Base-by-base conservation (phyloP, 2,329 filamentous ascomycete genomes). In the Cladosporium colombiae region DNA sequence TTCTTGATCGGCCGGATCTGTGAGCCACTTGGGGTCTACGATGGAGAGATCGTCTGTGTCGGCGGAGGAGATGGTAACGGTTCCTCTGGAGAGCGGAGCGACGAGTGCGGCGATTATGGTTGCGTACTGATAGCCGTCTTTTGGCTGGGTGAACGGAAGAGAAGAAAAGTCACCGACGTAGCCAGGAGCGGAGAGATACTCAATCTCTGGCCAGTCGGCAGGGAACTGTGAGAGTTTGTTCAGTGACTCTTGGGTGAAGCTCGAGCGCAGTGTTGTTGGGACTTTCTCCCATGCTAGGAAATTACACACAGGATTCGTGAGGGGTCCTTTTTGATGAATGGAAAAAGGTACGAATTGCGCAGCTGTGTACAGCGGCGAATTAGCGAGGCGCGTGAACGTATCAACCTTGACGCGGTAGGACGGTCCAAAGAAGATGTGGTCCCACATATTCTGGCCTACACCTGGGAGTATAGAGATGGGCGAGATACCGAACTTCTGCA, bases 11-110 rank as follows among this genome's bases (percentile, higher is more conserved):
- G 68, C 67, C 0, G 69, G 67, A 33, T 76, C 59, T 2, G 74
- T 75, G 8, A 80, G 70, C 77, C 76, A 80, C 33, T 73, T 73
- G 0, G 77, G 75, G 50, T 79, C 69, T 52, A 81, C 71, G 21
- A 74, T 37, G 0, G 79, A 78, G 0, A 67, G 61, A n/a, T 71
- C 71, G 0, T 56, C n/a, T 0, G 71, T 74, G 56, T 75, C 69
- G 10, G 72, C 62, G 5, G 69, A 74, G 0, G 64, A n/a, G 31
- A 80, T 74, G 0, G 74, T 75, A 13, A 81, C 71, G n/a, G 67
- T 75, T 6, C 78, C 79, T 1, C 76, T 73, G 1, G 75, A 78
- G 1, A 76, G 62, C 0, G 79, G 76, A 0, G 76, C 70, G 11
- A 77, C 68, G 2, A 80, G 65, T 0, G 74, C 70, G 11, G 65